phyloP scores from a whole-genome alignment of 352 stramenopile genomes.

The Phytophthora nicotianae region DNA sequence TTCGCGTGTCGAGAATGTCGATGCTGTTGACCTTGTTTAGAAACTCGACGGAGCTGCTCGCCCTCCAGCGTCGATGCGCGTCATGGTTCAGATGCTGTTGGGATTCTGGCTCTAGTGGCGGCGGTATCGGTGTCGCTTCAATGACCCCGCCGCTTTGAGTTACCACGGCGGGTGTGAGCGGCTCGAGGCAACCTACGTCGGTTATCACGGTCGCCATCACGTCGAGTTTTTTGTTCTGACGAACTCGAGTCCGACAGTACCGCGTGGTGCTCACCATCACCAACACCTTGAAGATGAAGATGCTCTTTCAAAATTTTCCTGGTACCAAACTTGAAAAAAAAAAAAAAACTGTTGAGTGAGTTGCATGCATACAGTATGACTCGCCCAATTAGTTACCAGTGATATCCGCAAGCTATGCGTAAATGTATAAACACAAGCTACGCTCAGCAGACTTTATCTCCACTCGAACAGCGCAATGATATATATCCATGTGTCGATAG shows the following conservation, averaged over 20 bases:
- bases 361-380: too few species aligned
- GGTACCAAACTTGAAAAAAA: too few species aligned
- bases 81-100: conserved; percentile 22
- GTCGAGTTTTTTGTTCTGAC: conserved; percentile 2
- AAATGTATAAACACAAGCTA: too few species aligned
- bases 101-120: background rate
- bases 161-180: conserved; percentile 1
- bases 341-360: too few species aligned
- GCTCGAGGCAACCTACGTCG: conserved; percentile 3
- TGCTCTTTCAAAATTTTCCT: conserved; percentile 4
- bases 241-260: conserved; percentile 5
- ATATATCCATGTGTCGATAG: too few species aligned
- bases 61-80: conserved; percentile 36
- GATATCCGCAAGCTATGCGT: too few species aligned
- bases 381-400: too few species aligned
- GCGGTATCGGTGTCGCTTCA: background rate
- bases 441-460: too few species aligned
- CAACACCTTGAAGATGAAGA: too few species aligned
- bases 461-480: too few species aligned
- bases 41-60: conserved; percentile 28
- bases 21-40: conserved; percentile 44
- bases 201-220: conserved; percentile 11
- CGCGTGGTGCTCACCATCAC: conserved; percentile 16
- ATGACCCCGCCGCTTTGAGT: conserved; percentile 2
- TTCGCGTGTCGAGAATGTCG: conserved; percentile 37